Evolutionary conservation across 177 flowering plant species (phyloP), one percentile per base, ranked within the genome.

Genomic region (Telopea speciosissima): DNA sequence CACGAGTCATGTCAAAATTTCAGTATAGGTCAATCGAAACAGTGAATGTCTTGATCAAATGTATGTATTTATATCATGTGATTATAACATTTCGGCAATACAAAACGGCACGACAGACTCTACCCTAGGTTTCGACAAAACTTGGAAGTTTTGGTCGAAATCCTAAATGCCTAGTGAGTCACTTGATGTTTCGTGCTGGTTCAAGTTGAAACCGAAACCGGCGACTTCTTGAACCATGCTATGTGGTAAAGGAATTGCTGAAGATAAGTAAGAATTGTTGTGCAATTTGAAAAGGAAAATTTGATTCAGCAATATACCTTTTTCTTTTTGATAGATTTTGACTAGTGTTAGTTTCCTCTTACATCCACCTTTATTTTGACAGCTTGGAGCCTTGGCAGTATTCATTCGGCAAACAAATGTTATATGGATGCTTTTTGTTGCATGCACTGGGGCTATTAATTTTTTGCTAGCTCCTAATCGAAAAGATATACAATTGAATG

Each of bases 341-440:
- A 49, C 14, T 2, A 13, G 19, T 49, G 54, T 49, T 0, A 12
- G 54, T 49, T 49, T 49, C 54, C 19, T 49, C 54, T 70, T 24
- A 75, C 62, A 10, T 21, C 24, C 26, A 26, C 13, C 59, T 67
- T 73, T 70, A 25, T 68, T 71, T 73, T 24, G 82, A 72, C 85
- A 94, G 99, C 81, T 94, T 74, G 97, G 97, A 24, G 85, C 81
- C 23, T 72, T 87, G 73, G 84, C 96, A 63, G 85, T 92, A 73
- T 33, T 83, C 67, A 79, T 94, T 70, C 82, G 99, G 28, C 99
- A 94, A 83, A 92, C 99, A 73, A 94, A 94, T 81, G 83, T 90
- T 61, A 79, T 92, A 63, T 94, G 99, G 99, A 65, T 90, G 85
- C 78, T 92, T 73, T 89, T 92, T 78, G 88, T 88, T 83, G 90